Evolutionary conservation across 768 basidiomycete genomes (phyloP).

Genomic region (Nidularia pulvinata): DNA sequence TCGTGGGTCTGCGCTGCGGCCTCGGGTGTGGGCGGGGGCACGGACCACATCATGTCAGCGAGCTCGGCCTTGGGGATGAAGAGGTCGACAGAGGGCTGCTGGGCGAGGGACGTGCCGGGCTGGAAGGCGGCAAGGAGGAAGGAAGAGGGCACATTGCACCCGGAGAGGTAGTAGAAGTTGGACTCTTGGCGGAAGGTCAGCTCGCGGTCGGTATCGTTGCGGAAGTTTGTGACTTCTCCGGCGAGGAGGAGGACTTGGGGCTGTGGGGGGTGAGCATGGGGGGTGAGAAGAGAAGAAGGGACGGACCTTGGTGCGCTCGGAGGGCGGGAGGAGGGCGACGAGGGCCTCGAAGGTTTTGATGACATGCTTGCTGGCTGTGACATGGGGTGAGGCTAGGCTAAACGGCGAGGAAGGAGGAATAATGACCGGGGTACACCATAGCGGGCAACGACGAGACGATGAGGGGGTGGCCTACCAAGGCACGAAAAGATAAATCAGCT

Average conservation of each 20-base stretch:
- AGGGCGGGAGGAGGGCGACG: conserved; percentile 41
- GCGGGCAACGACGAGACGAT: neutral
- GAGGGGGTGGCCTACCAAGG: no score
- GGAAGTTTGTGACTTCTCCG: conserved; percentile 59
- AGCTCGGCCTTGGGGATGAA: conserved; percentile 80
- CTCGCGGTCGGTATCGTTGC: conserved; percentile 88
- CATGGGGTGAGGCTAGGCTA: conserved; percentile 1
- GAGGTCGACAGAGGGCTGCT: conserved; percentile 50
- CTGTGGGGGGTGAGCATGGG: conserved; percentile 25
- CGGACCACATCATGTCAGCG: conserved; percentile 86
- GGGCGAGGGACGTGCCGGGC: conserved; percentile 41
- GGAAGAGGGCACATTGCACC: conserved; percentile 73
- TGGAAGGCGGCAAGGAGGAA: conserved; percentile 63
- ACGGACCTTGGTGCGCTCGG: conserved; percentile 52
- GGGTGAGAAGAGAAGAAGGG: neutral
- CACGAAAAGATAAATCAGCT: neutral
- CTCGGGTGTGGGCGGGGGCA: conserved; percentile 70
- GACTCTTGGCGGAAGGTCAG: conserved; percentile 69
- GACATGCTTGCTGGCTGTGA: conserved; percentile 50
- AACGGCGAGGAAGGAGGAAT: conserved; percentile 1
- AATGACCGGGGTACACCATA: conserved; percentile 31
- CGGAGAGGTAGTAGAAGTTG: conserved; percentile 89
- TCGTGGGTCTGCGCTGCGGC: conserved; percentile 53
- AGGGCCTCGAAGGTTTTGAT: conserved; percentile 55
- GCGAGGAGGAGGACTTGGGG: conserved; percentile 71